A percentile compares a stretch with the other conserved stretches of the same genome.
Evolutionary conservation across 495 filamentous ascomycete genomes (phyloP).

Genomic region (Daldinia decipiens): DNA sequence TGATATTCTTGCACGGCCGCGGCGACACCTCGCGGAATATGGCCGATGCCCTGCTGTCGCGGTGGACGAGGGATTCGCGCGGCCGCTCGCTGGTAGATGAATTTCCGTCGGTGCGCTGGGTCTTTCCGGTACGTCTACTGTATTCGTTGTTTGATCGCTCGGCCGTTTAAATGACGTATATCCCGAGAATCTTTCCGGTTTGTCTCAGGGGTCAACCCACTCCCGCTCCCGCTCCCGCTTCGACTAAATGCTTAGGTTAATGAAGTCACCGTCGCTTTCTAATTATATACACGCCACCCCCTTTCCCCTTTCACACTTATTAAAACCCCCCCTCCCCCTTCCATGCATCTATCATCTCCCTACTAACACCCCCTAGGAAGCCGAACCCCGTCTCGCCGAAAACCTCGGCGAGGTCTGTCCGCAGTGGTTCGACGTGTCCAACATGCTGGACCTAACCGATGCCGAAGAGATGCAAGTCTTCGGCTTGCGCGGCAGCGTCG

Average conservation of each 20-base stretch:
- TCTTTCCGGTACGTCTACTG: slow-evolving; percentile 52
- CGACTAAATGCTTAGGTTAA: background rate
- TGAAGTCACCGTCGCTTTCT: background rate
- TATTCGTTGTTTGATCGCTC: background rate
- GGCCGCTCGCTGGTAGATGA: slow-evolving; percentile 43
- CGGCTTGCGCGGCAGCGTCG: slow-evolving; percentile 48
- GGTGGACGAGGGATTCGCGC: slow-evolving; percentile 38
- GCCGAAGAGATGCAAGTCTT: slow-evolving; percentile 50
- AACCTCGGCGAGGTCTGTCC: slow-evolving; percentile 49
- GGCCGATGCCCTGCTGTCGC: slow-evolving; percentile 56
- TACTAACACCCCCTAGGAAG: slow-evolving; percentile 39
- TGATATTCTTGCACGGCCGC: slow-evolving; percentile 66
- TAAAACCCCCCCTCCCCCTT: too few relatives aligned
- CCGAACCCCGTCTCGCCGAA: slow-evolving; percentile 53
- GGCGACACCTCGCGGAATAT: slow-evolving; percentile 63
- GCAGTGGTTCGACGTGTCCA: slow-evolving; percentile 58
- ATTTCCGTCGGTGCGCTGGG: slow-evolving; percentile 47
- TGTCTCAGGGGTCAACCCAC: too few relatives aligned
- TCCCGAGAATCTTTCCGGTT: too few relatives aligned
- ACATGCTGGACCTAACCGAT: slow-evolving; percentile 47
- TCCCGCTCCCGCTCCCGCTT: too few relatives aligned
- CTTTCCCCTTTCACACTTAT: too few relatives aligned
- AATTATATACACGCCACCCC: background rate
- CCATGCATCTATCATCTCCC: background rate
- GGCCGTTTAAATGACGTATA: too few relatives aligned